Percentiles rank a stretch among this genome's conserved stretches.
Evolutionary conservation across 768 basidiomycete genomes (phyloP).

Genomic region (Tricholoma sp.): DNA sequence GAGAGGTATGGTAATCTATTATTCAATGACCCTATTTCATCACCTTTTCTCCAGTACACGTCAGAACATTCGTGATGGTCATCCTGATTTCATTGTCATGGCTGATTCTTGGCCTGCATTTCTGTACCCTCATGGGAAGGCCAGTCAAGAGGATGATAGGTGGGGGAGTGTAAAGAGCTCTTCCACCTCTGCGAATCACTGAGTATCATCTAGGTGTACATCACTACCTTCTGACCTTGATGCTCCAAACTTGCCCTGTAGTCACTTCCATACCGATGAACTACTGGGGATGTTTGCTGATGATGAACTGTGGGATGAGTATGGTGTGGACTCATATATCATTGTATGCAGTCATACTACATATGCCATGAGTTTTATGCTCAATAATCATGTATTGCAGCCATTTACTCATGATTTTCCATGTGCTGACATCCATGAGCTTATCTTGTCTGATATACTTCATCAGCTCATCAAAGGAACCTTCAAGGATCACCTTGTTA

Average conservation of each 20-base stretch:
- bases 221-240: neutral
- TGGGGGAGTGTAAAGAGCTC: too few relatives aligned
- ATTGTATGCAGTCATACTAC: too few relatives aligned
- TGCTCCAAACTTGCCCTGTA: neutral
- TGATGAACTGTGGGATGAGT: too few relatives aligned
- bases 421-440: neutral
- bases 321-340: too few relatives aligned
- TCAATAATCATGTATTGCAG: neutral
- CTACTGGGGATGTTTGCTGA: neutral
- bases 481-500: neutral
- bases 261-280: neutral
- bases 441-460: neutral
- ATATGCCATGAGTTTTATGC: neutral
- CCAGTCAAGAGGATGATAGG: neutral
- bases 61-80: conserved; percentile 6
- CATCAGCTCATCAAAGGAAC: neutral
- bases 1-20: too few relatives aligned
- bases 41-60: neutral
- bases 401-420: neutral
- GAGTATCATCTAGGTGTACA: conserved; percentile 15
- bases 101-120: conserved; percentile 10
- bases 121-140: conserved; percentile 1
- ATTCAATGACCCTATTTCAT: neutral
- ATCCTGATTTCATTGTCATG: too few relatives aligned
- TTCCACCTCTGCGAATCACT: neutral